Percentiles rank a stretch among this genome's conserved stretches.
Evolutionary conservation across 1,284 basidiomycete species (phyloP).

Genomic region (Cutaneotrichosporon sp.): DNA sequence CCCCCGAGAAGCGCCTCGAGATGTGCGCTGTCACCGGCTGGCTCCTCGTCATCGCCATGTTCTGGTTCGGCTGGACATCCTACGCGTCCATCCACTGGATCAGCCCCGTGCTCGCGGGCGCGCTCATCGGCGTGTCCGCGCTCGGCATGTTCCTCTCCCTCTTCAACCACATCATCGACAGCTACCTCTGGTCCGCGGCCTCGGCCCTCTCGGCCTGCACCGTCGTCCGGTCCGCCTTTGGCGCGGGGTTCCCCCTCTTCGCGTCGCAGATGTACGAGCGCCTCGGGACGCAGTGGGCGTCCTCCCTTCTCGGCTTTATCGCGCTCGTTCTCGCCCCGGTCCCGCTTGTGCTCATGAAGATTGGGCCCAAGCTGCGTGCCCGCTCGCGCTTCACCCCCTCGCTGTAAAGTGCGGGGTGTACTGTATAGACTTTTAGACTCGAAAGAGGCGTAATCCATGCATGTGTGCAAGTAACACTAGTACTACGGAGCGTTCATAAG

Average conservation of each 20-base stretch:
- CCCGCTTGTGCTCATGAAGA: slow-evolving; percentile 55
- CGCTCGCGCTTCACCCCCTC: slow-evolving; percentile 49
- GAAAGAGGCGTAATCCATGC: too few relatives aligned
- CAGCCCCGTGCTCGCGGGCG: slow-evolving; percentile 55
- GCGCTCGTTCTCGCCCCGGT: slow-evolving; percentile 51
- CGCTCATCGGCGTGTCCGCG: slow-evolving; percentile 51
- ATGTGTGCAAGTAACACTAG: too few relatives aligned
- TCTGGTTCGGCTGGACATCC: slow-evolving; percentile 56
- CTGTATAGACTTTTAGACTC: too few relatives aligned
- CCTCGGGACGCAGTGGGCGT: slow-evolving; percentile 53
- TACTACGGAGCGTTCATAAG: too few relatives aligned
- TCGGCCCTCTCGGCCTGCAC: slow-evolving; percentile 58
- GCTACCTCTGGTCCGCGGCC: slow-evolving; percentile 58
- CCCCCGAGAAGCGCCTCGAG: slow-evolving; percentile 46
- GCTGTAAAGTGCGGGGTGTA: neutral
- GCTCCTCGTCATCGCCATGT: slow-evolving; percentile 51
- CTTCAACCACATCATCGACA: slow-evolving; percentile 58
- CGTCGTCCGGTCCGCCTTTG: slow-evolving; percentile 56
- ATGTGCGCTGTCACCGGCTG: slow-evolving; percentile 53
- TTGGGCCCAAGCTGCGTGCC: slow-evolving; percentile 55
- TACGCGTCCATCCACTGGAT: slow-evolving; percentile 55
- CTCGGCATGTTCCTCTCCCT: slow-evolving; percentile 62
- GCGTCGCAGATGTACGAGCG: slow-evolving; percentile 58
- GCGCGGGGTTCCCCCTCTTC: slow-evolving; percentile 57
- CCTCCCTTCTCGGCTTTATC: slow-evolving; percentile 49